A percentile compares a stretch with the other conserved stretches of the same genome.
These are phyloP conservation scores for Sporisorium graminicola DNA, from an alignment of 1,284 basidiomycete genomes.

Conservation along the genomic window DNA sequence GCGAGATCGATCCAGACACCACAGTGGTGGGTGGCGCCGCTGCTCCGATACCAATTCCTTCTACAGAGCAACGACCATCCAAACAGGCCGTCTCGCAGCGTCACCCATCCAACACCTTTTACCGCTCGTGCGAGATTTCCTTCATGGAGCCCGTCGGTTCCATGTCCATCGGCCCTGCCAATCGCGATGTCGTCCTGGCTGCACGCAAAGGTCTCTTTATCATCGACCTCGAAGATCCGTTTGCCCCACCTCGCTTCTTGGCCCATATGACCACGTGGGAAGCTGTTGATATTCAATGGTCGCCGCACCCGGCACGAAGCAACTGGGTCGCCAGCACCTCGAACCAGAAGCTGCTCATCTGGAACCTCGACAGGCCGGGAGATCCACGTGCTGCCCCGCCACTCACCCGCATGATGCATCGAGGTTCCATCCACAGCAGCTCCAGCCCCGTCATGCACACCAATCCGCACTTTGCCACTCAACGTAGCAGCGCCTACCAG, in stretches of 20 bases:
- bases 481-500: constrained; percentile 44
- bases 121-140: constrained; percentile 49
- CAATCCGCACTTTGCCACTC: constrained; percentile 33
- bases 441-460: constrained; percentile 39
- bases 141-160: constrained; percentile 66
- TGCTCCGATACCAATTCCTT: constrained; percentile 33
- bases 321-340: constrained; percentile 96
- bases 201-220: constrained; percentile 92
- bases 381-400: constrained; percentile 41
- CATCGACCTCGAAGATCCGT: constrained; percentile 88
- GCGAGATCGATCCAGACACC: constrained; percentile 8
- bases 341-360: constrained; percentile 93
- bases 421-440: constrained; percentile 34
- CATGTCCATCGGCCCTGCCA: constrained; percentile 68
- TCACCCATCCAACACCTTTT: constrained; percentile 49
- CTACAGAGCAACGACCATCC: constrained; percentile 9
- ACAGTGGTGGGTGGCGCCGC: constrained; percentile 12
- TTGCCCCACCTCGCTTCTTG: constrained; percentile 88
- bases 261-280: constrained; percentile 97
- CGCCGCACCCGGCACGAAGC: constrained; percentile 84
- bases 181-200: constrained; percentile 67
- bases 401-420: constrained; percentile 24
- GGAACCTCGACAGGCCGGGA: constrained; percentile 79
- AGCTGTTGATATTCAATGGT: constrained; percentile 94
- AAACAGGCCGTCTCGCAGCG: constrained; percentile 36